phyloP scores from a whole-genome alignment of 2,329 filamentous ascomycete species.

The Saccharata proteae region DNA sequence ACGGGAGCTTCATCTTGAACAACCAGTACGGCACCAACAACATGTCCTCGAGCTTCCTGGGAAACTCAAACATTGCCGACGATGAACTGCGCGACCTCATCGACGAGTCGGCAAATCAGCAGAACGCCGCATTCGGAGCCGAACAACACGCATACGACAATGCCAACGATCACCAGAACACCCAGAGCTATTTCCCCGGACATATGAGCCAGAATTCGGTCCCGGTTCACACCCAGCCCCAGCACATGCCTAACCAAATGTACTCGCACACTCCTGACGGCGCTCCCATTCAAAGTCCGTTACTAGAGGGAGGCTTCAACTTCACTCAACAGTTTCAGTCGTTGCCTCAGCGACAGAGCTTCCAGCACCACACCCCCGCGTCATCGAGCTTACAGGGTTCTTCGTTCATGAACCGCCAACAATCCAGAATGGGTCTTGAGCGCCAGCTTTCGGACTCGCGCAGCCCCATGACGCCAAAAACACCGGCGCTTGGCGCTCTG shows the following conservation, averaged over 20 bases:
- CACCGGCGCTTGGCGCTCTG: constrained; percentile 60
- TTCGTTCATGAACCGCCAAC: constrained; percentile 22
- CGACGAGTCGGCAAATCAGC: constrained; percentile 25
- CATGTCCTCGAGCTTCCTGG: constrained; percentile 60
- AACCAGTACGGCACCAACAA: constrained; percentile 47
- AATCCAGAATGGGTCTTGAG: constrained; percentile 35
- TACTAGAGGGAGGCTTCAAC: constrained; percentile 61
- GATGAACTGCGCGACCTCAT: constrained; percentile 76
- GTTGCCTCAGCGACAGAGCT: constrained; percentile 14
- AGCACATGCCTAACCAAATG: constrained; percentile 51
- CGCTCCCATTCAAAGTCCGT: constrained; percentile 84
- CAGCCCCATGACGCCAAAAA: constrained; percentile 78
- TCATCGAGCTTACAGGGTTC: constrained; percentile 20
- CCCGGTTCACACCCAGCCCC: constrained; percentile 49
- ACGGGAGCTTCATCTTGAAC: constrained; percentile 40
- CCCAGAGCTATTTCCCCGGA: constrained; percentile 32
- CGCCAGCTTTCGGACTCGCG: constrained; percentile 53
- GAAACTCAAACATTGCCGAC: constrained; percentile 69
- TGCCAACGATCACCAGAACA: constrained; percentile 44
- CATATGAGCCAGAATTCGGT: constrained; percentile 25
- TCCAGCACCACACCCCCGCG: constrained; percentile 5
- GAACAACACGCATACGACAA: constrained; percentile 46
- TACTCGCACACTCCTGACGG: constrained; percentile 90
- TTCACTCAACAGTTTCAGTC: constrained; percentile 52
- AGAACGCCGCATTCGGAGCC: constrained; percentile 18